Evolutionary conservation across 1,284 basidiomycete species (phyloP), one percentile per base, ranked within the genome.

Genomic region (Apiotrichum gracile): DNA sequence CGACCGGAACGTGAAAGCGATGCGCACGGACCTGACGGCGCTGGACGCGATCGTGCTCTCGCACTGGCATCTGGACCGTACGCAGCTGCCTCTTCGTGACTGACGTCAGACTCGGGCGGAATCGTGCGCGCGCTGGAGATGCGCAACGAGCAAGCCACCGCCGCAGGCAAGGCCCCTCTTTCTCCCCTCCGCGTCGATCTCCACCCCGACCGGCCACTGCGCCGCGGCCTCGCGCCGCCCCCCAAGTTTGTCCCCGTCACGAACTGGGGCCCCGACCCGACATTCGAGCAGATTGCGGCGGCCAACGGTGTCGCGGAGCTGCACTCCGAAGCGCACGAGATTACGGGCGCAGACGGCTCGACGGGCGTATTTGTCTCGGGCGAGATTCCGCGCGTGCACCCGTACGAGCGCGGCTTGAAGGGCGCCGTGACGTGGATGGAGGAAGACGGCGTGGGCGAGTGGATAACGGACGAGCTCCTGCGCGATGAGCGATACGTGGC

Each of bases 401-500:
- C 78, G 8, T 90, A 79, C 57, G 88, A 91, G 70, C 69, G 65
- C 5, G 87, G 88, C 1, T 67, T 89, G 42, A 76, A 81, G 9
- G 84, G 87, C 5, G 85, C 80, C 0, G 78, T 83, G 70, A 79
- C 84, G 41, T 90, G 86, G 83, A 72, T 80, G 27, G 54, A 61
- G 37, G 61, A 49, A 27, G 17, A 22, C 8, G 45, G 41, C 12
- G 8, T 38, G 16, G 54, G 49, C 16, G 54, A 46, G 22, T 88
- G 87, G 86, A 75, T 78, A 26, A 73, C 77, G 19, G 86, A 88
- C 63, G 78, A 79, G 85, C 79, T 85, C 55, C 82, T 90, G 61
- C 83, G 83, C 82, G 88, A 90, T 59, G 88, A 91, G 67, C 79
- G 88, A 35, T 91, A 88, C 67, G 82, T 82, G 45, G 84, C 78